Conservation (phyloP, 768 basidiomycete species). For the Lactarius sanguifluus region DNA sequence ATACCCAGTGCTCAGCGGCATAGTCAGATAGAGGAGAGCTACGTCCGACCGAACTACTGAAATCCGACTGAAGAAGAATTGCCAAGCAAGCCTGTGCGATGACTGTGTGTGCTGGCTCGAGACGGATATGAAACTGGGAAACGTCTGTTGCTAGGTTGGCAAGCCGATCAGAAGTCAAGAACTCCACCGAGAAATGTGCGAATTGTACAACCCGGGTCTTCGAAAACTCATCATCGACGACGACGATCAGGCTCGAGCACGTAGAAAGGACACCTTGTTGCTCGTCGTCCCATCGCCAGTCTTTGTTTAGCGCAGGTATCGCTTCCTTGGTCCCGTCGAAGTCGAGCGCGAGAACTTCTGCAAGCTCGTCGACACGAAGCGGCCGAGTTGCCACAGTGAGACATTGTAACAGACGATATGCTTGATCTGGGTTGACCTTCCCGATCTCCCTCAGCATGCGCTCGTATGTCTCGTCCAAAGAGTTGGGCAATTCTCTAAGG, state of each 20-base stretch:
- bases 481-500: neutral
- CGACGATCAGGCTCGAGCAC: neutral
- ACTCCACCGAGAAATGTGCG: neutral
- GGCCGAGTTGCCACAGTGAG: neutral
- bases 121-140: neutral
- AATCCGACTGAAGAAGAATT: neutral
- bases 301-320: neutral
- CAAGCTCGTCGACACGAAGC: neutral
- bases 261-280: neutral
- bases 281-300: no score
- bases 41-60: no score
- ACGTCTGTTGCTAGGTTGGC: neutral
- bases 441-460: neutral
- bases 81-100: neutral
- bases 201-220: neutral
- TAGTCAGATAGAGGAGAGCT: neutral
- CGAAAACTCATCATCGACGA: neutral
- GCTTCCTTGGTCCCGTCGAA: neutral
- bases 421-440: neutral
- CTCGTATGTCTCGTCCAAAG: neutral
- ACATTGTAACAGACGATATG: neutral
- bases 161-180: conserved; percentile 5
- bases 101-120: neutral
- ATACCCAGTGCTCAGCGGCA: neutral
- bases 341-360: neutral